phyloP scores from a whole-genome alignment of 768 basidiomycete species.

The Termitomyces bulborhizus region DNA sequence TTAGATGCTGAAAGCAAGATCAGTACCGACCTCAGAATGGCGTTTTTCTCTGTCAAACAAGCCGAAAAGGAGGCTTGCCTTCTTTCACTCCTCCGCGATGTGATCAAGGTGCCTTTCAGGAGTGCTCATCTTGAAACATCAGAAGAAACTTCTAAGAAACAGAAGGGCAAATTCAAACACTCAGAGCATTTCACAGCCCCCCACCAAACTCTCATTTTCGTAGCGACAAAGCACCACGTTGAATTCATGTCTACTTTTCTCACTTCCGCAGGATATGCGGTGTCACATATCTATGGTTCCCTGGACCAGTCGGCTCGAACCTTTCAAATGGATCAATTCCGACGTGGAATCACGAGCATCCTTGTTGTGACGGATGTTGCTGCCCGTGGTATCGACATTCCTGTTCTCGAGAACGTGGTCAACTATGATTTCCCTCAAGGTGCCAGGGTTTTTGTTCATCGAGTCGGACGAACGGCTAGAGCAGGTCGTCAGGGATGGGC shows the following conservation, averaged over 20 bases:
- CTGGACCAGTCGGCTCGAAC: slow-evolving; percentile 89
- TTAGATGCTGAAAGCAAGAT: slow-evolving; percentile 96
- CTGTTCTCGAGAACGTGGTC: slow-evolving; percentile 91
- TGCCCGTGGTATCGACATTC: slow-evolving; percentile 97
- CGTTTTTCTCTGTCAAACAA: slow-evolving; percentile 89
- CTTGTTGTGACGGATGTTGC: slow-evolving; percentile 98
- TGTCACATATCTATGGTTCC: slow-evolving; percentile 93
- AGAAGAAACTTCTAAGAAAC: slow-evolving; percentile 25
- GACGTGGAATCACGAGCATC: slow-evolving; percentile 69
- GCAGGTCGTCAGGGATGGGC: slow-evolving; percentile 95
- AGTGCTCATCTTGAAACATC: slow-evolving; percentile 24
- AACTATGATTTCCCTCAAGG: slow-evolving; percentile 99
- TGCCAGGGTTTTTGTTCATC: slow-evolving; percentile 89
- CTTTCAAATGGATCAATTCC: slow-evolving; percentile 87
- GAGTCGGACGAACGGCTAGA: slow-evolving; percentile 94
- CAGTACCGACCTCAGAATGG: slow-evolving; percentile 87
- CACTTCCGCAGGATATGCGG: slow-evolving; percentile 74
- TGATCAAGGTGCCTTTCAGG: slow-evolving; percentile 74
- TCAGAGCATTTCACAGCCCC: slow-evolving; percentile 52
- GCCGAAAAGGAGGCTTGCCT: slow-evolving; percentile 93
- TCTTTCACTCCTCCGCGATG: slow-evolving; percentile 76
- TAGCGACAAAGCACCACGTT: slow-evolving; percentile 97
- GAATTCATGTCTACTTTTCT: slow-evolving; percentile 86
- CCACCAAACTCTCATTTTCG: slow-evolving; percentile 92
- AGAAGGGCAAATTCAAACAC: slow-evolving; percentile 46